phyloP scores from a whole-genome alignment of 129 eudicot species.

The Chrysanthemum makinoi region DNA sequence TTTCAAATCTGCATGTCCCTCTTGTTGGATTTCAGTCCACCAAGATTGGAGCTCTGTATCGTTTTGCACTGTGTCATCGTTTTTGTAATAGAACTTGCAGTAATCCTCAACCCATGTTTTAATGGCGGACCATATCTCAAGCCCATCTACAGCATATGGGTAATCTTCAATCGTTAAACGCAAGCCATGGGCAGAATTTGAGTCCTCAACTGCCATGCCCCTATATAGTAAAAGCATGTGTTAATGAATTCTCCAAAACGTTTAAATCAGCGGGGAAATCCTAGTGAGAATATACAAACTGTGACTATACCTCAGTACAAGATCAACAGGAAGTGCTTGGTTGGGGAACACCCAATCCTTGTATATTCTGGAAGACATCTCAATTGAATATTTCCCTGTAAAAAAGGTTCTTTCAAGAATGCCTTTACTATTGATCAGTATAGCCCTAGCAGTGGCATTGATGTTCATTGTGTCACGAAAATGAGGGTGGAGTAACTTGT shows the following conservation, averaged over 20 bases:
- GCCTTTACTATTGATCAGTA: constrained; percentile 41
- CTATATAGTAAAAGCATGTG: constrained; percentile 11
- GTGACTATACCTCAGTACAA: constrained; percentile 38
- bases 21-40: constrained; percentile 49
- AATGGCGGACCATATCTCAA: constrained; percentile 59
- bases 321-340: constrained; percentile 60
- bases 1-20: constrained; percentile 55
- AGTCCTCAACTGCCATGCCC: constrained; percentile 58
- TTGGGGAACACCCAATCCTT: constrained; percentile 42
- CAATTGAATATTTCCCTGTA: constrained; percentile 41
- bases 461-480: constrained; percentile 49
- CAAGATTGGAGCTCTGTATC: constrained; percentile 51
- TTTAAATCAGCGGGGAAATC: too few species aligned
- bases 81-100: constrained; percentile 44
- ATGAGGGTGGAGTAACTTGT: constrained; percentile 52
- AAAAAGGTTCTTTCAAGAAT: constrained; percentile 38
- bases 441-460: constrained; percentile 44
- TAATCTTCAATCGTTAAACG: constrained; percentile 54
- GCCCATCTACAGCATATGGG: constrained; percentile 61
- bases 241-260: neutral
- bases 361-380: constrained; percentile 36
- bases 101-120: constrained; percentile 48
- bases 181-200: constrained; percentile 36
- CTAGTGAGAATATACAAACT: neutral
- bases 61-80: constrained; percentile 27